phyloP scores from a whole-genome alignment of 768 basidiomycete species.

The Mycena venus region DNA sequence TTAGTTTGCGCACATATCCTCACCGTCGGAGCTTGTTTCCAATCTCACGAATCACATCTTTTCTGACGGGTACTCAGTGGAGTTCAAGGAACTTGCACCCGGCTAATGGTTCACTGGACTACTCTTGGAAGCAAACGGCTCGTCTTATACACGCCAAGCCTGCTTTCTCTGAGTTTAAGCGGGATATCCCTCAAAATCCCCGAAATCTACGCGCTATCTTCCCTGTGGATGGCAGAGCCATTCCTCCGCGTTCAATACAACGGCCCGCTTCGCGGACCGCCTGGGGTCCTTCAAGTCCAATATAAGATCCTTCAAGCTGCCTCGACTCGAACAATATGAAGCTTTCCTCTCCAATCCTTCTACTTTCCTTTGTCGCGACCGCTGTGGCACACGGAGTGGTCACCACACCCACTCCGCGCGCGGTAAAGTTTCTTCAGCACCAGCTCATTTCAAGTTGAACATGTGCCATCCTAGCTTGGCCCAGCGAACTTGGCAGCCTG shows the following conservation, averaged over 20 bases:
- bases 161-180: not conserved
- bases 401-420: constrained; percentile 45
- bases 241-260: not conserved
- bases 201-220: not conserved
- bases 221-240: not conserved
- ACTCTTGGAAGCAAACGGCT: not conserved
- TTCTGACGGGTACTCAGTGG: too few relatives aligned
- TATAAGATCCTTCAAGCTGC: not conserved
- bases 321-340: not conserved
- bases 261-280: not conserved
- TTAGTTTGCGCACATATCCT: too few relatives aligned
- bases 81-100: too few relatives aligned
- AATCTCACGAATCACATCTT: too few relatives aligned
- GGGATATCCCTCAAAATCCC: not conserved
- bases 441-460: not conserved
- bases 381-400: constrained; percentile 44
- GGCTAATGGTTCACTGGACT: too few relatives aligned
- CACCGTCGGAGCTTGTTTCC: too few relatives aligned
- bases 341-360: not conserved
- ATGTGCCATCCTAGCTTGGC: constrained; percentile 39
- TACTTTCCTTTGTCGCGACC: not conserved
- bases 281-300: not conserved
- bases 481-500: constrained; percentile 46
- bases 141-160: not conserved
- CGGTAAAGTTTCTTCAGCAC: constrained; percentile 33